phyloP scores from a whole-genome alignment of 2,329 filamentous ascomycete genomes.

The Pseudogymnoascus sp. region DNA sequence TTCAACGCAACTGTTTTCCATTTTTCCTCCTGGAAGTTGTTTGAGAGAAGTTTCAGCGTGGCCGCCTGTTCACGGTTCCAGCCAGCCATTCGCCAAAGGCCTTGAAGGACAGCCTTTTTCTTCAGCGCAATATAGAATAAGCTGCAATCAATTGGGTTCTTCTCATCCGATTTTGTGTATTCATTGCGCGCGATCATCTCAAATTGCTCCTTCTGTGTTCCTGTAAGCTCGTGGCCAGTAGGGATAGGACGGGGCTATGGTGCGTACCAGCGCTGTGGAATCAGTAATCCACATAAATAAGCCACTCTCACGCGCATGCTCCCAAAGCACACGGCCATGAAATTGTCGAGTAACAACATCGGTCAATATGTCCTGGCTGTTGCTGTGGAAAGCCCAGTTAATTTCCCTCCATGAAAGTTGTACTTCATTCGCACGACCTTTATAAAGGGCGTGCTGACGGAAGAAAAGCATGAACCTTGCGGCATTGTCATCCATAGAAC shows the following conservation, averaged over 20 bases:
- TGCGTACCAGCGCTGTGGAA: conserved; percentile 60
- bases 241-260: conserved; percentile 8
- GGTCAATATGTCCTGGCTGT: conserved; percentile 78
- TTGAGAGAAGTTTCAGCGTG: conserved; percentile 72
- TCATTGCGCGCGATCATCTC: conserved; percentile 88
- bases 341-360: conserved; percentile 77
- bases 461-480: conserved; percentile 83
- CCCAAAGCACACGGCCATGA: conserved; percentile 74
- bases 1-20: conserved; percentile 89
- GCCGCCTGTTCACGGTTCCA: conserved; percentile 81
- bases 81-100: conserved; percentile 87
- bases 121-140: conserved; percentile 83
- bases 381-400: conserved; percentile 76
- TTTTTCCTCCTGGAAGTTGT: conserved; percentile 79
- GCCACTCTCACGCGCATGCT: conserved; percentile 74
- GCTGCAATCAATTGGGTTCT: conserved; percentile 84
- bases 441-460: conserved; percentile 67
- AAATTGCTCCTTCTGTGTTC: conserved; percentile 60
- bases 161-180: conserved; percentile 79
- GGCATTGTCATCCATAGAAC: conserved; percentile 85
- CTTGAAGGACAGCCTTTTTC: conserved; percentile 85
- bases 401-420: conserved; percentile 71
- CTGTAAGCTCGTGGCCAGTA: background rate
- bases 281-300: conserved; percentile 94
- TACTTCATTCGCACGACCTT: conserved; percentile 54